phyloP scores from a whole-genome alignment of 495 filamentous ascomycete genomes.

The Penicillium flavigenum region DNA sequence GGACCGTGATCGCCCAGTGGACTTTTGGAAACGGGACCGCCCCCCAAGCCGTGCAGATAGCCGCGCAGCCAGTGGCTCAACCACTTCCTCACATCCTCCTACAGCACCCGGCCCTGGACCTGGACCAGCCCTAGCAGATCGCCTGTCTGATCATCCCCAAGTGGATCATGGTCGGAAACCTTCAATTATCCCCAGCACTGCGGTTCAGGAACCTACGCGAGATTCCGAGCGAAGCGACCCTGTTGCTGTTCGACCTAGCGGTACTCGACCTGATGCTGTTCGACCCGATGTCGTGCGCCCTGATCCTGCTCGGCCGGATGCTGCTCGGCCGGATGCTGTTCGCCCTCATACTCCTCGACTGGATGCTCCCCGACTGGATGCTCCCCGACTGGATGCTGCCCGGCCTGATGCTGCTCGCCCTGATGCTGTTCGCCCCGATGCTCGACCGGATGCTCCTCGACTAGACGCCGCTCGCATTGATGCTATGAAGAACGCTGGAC shows the following conservation, averaged over 20 bases:
- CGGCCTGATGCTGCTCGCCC: slow-evolving; percentile 23
- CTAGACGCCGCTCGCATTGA: slow-evolving; percentile 35
- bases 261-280: not conserved
- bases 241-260: slow-evolving; percentile 27
- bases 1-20: slow-evolving; percentile 60
- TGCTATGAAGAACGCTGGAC: slow-evolving; percentile 38
- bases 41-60: slow-evolving; percentile 44
- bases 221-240: slow-evolving; percentile 45
- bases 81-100: slow-evolving; percentile 24
- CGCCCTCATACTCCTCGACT: slow-evolving; percentile 32
- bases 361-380: not conserved
- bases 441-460: slow-evolving; percentile 16
- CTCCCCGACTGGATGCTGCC: not conserved
- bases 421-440: slow-evolving; percentile 28
- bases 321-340: slow-evolving; percentile 6
- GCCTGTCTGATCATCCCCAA: slow-evolving; percentile 25
- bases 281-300: not conserved
- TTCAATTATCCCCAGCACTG: slow-evolving; percentile 31
- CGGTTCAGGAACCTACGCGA: slow-evolving; percentile 37
- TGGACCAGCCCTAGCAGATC: slow-evolving; percentile 12
- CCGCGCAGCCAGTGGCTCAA: slow-evolving; percentile 37
- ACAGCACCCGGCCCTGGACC: slow-evolving; percentile 6
- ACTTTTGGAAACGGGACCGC: slow-evolving; percentile 53
- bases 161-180: slow-evolving; percentile 39
- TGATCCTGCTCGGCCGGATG: not conserved